Conservation (phyloP, 495 filamentous ascomycete genomes). For the Penicillium herquei region DNA sequence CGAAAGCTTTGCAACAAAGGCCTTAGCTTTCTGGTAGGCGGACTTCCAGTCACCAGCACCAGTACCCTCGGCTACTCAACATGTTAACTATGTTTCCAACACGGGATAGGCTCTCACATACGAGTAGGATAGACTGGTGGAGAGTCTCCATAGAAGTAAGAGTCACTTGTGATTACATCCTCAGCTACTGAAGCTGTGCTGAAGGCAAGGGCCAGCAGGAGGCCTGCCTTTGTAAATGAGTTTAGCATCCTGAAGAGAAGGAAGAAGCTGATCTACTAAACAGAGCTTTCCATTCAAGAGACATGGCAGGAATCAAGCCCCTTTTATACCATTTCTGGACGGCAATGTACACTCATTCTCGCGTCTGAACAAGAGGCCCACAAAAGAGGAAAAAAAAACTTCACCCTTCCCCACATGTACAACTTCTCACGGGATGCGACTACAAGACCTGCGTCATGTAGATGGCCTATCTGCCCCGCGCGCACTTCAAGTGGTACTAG, state of each 20-base stretch:
- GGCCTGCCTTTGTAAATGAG: neutral
- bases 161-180: slow-evolving; percentile 21
- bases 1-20: slow-evolving; percentile 55
- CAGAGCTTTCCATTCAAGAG: too few species aligned
- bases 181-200: neutral
- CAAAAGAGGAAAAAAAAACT: too few species aligned
- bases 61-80: slow-evolving; percentile 30
- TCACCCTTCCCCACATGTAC: too few species aligned
- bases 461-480: too few species aligned
- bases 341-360: too few species aligned
- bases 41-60: slow-evolving; percentile 56
- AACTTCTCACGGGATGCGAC: too few species aligned
- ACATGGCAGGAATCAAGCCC: too few species aligned
- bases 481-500: too few species aligned
- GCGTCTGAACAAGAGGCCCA: too few species aligned
- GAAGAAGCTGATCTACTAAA: too few species aligned
- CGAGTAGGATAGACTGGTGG: slow-evolving; percentile 55
- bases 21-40: slow-evolving; percentile 48
- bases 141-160: slow-evolving; percentile 56
- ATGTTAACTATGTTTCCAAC: neutral
- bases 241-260: neutral
- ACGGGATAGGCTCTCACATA: slow-evolving; percentile 11
- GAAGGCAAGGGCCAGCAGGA: neutral
- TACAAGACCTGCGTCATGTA: too few species aligned
- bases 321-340: too few species aligned